phyloP scores from a whole-genome alignment of 805 yeast species.

The Yarrowia deformans region DNA sequence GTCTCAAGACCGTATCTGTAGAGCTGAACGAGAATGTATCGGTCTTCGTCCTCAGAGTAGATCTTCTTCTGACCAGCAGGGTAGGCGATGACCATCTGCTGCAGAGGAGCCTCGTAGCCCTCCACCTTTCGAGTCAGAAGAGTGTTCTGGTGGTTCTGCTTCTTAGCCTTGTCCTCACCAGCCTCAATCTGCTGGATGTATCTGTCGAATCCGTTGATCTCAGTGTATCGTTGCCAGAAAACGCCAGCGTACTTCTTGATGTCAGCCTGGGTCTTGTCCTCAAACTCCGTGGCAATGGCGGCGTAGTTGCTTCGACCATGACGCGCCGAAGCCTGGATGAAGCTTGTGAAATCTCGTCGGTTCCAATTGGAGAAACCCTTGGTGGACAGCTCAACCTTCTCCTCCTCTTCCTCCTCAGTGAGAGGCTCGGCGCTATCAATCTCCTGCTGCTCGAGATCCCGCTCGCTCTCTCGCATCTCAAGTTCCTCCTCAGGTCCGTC shows the following conservation, averaged over 20 bases:
- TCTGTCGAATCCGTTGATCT: conserved; percentile 89
- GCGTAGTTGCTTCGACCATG: conserved; percentile 78
- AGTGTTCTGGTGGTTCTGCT: conserved; percentile 73
- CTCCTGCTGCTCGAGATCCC: conserved; percentile 67
- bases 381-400: conserved; percentile 62
- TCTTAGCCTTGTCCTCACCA: conserved; percentile 82
- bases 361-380: conserved; percentile 84
- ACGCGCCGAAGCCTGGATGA: conserved; percentile 72
- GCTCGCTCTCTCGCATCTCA: conserved; percentile 56
- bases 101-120: conserved; percentile 74
- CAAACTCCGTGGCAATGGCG: conserved; percentile 76
- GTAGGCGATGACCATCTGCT: conserved; percentile 70
- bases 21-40: conserved; percentile 79
- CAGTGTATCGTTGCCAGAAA: conserved; percentile 79
- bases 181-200: conserved; percentile 80
- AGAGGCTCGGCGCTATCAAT: conserved; percentile 79
- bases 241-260: conserved; percentile 75
- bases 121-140: conserved; percentile 77
- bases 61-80: conserved; percentile 78
- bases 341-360: conserved; percentile 85
- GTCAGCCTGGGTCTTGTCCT: conserved; percentile 74
- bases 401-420: conserved; percentile 77
- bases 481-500: conserved; percentile 56
- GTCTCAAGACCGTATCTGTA: conserved; percentile 80
- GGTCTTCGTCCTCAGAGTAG: conserved; percentile 87